Evolutionary conservation across 2,329 filamentous ascomycete species (phyloP).

Genomic region (Teratosphaeria nubilosa): DNA sequence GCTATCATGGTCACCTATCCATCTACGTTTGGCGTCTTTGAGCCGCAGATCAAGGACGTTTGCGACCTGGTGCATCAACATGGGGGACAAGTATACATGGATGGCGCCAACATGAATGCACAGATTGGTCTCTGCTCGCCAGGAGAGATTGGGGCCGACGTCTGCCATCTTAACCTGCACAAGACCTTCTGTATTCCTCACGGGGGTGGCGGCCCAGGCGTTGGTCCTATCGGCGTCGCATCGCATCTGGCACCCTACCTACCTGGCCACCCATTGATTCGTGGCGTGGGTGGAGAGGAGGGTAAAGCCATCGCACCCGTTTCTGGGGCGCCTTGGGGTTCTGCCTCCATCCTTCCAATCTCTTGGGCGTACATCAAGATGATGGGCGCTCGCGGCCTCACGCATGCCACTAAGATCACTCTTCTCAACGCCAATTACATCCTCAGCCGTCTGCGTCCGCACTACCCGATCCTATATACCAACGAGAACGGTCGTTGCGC

Average conservation of each 20-base stretch:
- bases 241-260: constrained; percentile 67
- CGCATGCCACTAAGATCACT: constrained; percentile 81
- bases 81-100: constrained; percentile 96
- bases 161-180: constrained; percentile 94
- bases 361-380: constrained; percentile 92
- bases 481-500: constrained; percentile 81
- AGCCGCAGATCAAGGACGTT: constrained; percentile 75
- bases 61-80: constrained; percentile 77
- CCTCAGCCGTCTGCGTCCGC: constrained; percentile 69
- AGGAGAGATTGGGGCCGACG: constrained; percentile 89
- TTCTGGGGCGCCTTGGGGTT: constrained; percentile 75
- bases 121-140: constrained; percentile 93
- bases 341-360: constrained; percentile 85
- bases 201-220: constrained; percentile 84
- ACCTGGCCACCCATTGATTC: constrained; percentile 57
- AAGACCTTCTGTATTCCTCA: constrained; percentile 99
- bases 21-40: constrained; percentile 89
- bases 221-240: constrained; percentile 89
- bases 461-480: constrained; percentile 90
- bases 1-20: constrained; percentile 98
- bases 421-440: constrained; percentile 98
- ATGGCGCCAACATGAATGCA: constrained; percentile 97
- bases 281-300: constrained; percentile 40
- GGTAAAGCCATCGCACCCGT: constrained; percentile 56
- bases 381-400: constrained; percentile 77